A percentile compares a stretch with the other conserved stretches of the same genome.
Evolutionary conservation across 345 rosid species (phyloP).

Genomic region (Aquilaria malaccensis): DNA sequence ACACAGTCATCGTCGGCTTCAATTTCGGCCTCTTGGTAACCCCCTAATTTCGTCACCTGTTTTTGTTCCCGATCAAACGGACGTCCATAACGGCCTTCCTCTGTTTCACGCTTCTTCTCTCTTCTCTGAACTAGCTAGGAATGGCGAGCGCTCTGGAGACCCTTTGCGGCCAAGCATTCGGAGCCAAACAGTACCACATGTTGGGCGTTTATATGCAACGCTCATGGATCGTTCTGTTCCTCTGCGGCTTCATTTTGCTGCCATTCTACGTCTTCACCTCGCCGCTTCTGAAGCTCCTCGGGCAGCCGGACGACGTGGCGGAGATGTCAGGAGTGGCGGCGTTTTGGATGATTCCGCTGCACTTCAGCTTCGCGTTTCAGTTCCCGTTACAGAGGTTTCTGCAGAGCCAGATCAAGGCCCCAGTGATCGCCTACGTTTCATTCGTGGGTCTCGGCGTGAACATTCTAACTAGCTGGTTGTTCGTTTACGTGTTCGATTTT

Average conservation of each 20-base stretch:
- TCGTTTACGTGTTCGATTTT: conserved; percentile 31
- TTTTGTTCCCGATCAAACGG: not conserved
- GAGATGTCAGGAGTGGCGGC: conserved; percentile 45
- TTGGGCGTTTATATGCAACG: conserved; percentile 67
- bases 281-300: conserved; percentile 47
- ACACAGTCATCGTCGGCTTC: conserved; percentile 60
- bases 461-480: conserved; percentile 41
- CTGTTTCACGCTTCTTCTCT: not conserved
- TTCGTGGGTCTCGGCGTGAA: conserved; percentile 31
- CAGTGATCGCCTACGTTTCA: conserved; percentile 35
- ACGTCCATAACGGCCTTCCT: not conserved
- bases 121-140: conserved; percentile 33
- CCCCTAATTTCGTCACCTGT: not conserved
- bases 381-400: conserved; percentile 61
- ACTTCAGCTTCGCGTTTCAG: conserved; percentile 48
- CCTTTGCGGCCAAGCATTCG: conserved; percentile 70
- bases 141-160: conserved; percentile 83
- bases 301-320: conserved; percentile 64
- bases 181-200: conserved; percentile 51
- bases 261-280: conserved; percentile 49
- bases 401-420: conserved; percentile 52
- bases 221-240: conserved; percentile 52
- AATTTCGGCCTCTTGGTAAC: conserved; percentile 58
- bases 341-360: conserved; percentile 46
- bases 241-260: conserved; percentile 37